phyloP scores from a whole-genome alignment of 108 stramenopile genomes.

The Nitzschia inconspicua region DNA sequence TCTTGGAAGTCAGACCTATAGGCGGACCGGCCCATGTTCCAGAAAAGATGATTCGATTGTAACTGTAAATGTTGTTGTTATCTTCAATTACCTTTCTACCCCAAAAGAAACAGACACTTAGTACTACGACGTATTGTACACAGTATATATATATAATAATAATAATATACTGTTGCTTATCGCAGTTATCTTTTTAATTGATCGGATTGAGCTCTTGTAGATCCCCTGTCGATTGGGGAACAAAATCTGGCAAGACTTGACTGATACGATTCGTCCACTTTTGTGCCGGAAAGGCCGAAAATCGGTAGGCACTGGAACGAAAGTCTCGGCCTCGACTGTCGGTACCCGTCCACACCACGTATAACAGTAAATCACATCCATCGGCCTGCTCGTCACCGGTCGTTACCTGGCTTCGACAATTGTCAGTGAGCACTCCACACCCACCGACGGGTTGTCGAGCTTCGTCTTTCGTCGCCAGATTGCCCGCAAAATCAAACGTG shows the following conservation, averaged over 20 bases:
- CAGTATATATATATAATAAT: too few relatives aligned
- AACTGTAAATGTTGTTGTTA: too few relatives aligned
- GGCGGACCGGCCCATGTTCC: too few relatives aligned
- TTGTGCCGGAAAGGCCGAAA: constrained; percentile 75
- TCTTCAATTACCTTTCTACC: too few relatives aligned
- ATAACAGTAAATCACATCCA: constrained; percentile 75
- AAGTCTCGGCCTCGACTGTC: constrained; percentile 72
- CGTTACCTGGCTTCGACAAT: constrained; percentile 26
- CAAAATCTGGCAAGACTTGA: constrained; percentile 11
- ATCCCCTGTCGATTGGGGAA: neutral
- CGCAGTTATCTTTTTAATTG: neutral
- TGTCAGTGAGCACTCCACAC: constrained; percentile 48
- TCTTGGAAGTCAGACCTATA: too few relatives aligned
- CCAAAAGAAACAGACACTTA: too few relatives aligned
- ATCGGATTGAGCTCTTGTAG: neutral
- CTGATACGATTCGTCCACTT: constrained; percentile 53
- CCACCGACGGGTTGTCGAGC: constrained; percentile 53
- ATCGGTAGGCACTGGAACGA: constrained; percentile 68
- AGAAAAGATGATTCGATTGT: too few relatives aligned
- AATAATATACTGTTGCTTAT: too few relatives aligned
- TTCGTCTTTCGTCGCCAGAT: constrained; percentile 8
- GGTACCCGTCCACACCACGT: constrained; percentile 93
- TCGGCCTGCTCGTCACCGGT: constrained; percentile 8
- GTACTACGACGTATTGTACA: too few relatives aligned
- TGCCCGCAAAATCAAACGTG: constrained; percentile 77